Percentiles rank a stretch among this genome's conserved stretches.
Evolutionary conservation across 2,329 filamentous ascomycete species (phyloP).

Genomic region (Sarocladium strictum): DNA sequence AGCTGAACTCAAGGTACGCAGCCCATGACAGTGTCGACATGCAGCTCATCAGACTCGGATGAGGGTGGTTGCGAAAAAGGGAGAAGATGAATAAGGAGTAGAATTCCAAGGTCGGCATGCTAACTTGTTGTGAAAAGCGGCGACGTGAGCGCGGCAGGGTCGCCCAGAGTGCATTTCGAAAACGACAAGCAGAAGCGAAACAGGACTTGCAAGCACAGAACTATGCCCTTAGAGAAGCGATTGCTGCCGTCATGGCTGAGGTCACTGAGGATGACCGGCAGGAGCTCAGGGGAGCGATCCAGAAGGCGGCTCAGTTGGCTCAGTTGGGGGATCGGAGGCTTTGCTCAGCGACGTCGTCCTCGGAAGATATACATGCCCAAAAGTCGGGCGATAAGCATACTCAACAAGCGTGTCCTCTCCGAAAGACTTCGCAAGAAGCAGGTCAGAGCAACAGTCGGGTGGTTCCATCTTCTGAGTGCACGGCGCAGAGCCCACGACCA

Average conservation of each 20-base stretch:
- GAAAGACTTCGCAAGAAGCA: neutral
- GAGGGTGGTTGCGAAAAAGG: neutral
- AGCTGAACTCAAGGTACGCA: neutral
- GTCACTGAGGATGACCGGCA: neutral
- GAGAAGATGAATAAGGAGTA: neutral
- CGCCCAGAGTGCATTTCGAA: constrained; percentile 23
- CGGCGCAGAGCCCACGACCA: neutral
- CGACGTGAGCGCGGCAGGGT: constrained; percentile 22
- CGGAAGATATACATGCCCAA: neutral
- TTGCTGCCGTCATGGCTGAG: neutral
- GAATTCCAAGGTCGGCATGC: neutral
- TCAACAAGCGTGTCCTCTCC: neutral
- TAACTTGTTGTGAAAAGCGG: constrained; percentile 15
- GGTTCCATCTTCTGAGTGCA: neutral
- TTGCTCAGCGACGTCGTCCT: neutral
- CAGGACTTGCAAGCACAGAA: neutral
- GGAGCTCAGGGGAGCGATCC: neutral
- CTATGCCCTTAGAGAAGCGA: neutral
- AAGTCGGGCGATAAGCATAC: neutral
- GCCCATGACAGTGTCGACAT: neutral
- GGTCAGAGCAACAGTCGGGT: neutral
- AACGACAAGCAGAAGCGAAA: constrained; percentile 18
- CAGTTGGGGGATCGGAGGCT: neutral
- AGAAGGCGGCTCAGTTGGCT: neutral
- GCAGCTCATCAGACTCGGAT: neutral